Percentiles rank a stretch among this genome's conserved stretches.
Evolutionary conservation across 2,329 filamentous ascomycete genomes (phyloP).

Genomic region (Neopestalotiopsis sp.): DNA sequence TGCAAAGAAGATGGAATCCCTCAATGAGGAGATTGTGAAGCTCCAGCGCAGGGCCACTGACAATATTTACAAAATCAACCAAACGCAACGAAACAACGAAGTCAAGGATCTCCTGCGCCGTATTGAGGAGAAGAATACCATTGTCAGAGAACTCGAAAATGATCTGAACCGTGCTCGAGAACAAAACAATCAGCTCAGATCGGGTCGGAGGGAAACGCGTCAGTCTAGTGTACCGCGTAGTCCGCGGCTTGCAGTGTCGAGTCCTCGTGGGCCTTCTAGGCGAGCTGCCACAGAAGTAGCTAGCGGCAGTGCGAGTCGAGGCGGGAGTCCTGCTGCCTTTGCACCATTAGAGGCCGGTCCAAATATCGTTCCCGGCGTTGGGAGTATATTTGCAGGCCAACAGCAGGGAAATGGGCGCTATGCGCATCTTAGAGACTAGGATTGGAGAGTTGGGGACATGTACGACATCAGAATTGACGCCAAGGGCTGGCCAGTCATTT

Average conservation of each 20-base stretch:
- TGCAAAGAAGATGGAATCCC: constrained; percentile 49
- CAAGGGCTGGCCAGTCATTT: constrained; percentile 4
- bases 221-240: constrained; percentile 62
- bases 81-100: constrained; percentile 46
- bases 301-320: constrained; percentile 45
- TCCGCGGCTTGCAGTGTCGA: constrained; percentile 57
- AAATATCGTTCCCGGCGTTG: constrained; percentile 25
- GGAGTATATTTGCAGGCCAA: constrained; percentile 42
- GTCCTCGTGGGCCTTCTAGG: constrained; percentile 43
- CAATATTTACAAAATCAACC: constrained; percentile 52
- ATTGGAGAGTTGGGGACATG: neutral
- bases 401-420: constrained; percentile 37
- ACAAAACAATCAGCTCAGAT: constrained; percentile 53
- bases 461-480: neutral
- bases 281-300: constrained; percentile 34
- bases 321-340: constrained; percentile 45
- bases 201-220: constrained; percentile 59
- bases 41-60: constrained; percentile 48
- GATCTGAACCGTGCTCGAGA: constrained; percentile 54
- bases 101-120: constrained; percentile 40
- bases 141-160: constrained; percentile 55
- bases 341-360: constrained; percentile 36
- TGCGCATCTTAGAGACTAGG: constrained; percentile 22
- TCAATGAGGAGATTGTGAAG: constrained; percentile 46
- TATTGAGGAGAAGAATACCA: constrained; percentile 45